These are phyloP conservation scores for Diaporthe humulicola DNA, from an alignment of 2,329 filamentous ascomycete species.

Conservation along the genomic window DNA sequence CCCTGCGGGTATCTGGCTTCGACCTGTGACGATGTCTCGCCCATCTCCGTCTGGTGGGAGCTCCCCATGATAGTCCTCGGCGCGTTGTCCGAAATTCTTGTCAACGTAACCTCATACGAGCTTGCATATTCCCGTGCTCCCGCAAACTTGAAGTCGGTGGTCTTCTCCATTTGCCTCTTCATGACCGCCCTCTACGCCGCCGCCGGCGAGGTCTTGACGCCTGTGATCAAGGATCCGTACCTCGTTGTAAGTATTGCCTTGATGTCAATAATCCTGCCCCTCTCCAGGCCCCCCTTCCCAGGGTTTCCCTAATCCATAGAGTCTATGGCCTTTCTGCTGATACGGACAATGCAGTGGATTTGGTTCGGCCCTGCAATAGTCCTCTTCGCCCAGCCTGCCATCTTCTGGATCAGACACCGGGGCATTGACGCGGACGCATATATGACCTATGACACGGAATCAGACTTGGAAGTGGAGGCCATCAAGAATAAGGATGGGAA, in stretches of 20 bases:
- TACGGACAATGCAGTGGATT: constrained; percentile 45
- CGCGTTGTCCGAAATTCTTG: constrained; percentile 68
- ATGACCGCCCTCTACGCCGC: constrained; percentile 70
- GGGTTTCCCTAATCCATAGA: too few relatives aligned
- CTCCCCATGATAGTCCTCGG: constrained; percentile 64
- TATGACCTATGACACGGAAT: constrained; percentile 49
- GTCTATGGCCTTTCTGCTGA: background rate
- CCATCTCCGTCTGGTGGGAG: constrained; percentile 66
- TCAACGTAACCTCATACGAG: constrained; percentile 74
- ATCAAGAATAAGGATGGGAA: accelerated
- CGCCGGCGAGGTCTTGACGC: constrained; percentile 58
- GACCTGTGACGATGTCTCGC: constrained; percentile 50
- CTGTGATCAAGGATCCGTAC: constrained; percentile 57
- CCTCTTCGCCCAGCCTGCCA: constrained; percentile 58
- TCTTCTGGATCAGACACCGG: constrained; percentile 63
- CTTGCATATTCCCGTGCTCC: constrained; percentile 78
- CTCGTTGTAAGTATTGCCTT: constrained; percentile 47
- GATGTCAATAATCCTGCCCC: too few relatives aligned
- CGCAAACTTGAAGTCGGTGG: constrained; percentile 72
- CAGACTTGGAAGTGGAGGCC: background rate
- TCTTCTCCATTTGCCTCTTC: constrained; percentile 68
- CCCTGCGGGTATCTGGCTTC: constrained; percentile 64
- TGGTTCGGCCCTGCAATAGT: constrained; percentile 63
- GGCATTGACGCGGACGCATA: constrained; percentile 62
- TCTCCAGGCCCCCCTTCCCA: too few relatives aligned